Base-by-base conservation (phyloP, 305 asterid species). In the Solanum hybrid region DNA sequence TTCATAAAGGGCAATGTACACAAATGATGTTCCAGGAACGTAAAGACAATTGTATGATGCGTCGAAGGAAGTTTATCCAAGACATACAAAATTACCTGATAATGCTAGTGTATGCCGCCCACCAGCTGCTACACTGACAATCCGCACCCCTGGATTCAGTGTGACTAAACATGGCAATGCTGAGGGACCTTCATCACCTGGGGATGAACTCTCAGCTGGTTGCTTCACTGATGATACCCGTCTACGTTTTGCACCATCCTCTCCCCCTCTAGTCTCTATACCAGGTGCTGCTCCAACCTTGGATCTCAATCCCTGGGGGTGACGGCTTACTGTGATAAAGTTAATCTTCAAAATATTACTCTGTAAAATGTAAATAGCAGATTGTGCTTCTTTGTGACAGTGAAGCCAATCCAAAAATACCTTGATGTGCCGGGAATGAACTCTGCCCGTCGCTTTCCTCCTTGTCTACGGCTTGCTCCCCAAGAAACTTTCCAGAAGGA, bases 101-200 rank as follows among this genome's bases (percentile, higher is more conserved):
- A 97, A 92, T 79, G 96, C 98, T 77, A 97, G 90, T 89, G 99
- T 96, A 93, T 97, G 99, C 60, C 99, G 94, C 51, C 99, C 98
- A 87, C 99, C 99, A 89, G 99, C 99, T 90, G 99, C 98, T 79
- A 97, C 99, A 64, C 94, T 90, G 69, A 92, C 88, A 86, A 96
- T 93, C 93, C 96, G 95, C 51, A 97, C 95, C 90, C 98, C 98
- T 87, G 96, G 96, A 90, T 92, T 95, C 79, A 97, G 93, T 51
- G 96, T 90, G 60, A 97, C 98, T 92, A 97, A 88, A 91, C 99
- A 96, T 20, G 99, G 99, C 90, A 95, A 90, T 31, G 99, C 98
- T 22, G 98, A 95, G 89, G 93, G 99, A 64, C 88, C 86, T 91
- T 96, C 99, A 75, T 96, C 99, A 24, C 93, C 93, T 76, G 98